Evolutionary conservation across 169 alveolate species (phyloP).

Genomic region (Cryptosporidium sp.): DNA sequence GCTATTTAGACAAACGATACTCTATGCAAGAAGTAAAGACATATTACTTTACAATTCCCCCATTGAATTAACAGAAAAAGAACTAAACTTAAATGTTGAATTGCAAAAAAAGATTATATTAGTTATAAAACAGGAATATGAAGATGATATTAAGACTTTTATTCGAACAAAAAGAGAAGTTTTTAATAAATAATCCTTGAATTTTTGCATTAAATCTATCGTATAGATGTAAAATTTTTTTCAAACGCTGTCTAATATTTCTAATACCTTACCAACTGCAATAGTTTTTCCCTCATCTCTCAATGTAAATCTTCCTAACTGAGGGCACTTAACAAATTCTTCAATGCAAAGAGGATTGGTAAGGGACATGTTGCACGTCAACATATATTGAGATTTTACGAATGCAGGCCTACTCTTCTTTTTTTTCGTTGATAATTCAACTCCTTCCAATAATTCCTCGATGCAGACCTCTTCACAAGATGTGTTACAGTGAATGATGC

Average conservation of each 20-base stretch:
- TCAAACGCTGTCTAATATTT: slow-evolving; percentile 78
- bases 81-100: not conserved
- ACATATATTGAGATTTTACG: slow-evolving; percentile 85
- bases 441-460: slow-evolving; percentile 82
- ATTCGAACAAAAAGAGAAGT: slow-evolving; percentile 43
- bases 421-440: slow-evolving; percentile 84
- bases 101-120: slow-evolving; percentile 4
- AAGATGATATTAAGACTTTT: slow-evolving; percentile 66
- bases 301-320: slow-evolving; percentile 95
- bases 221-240: not conserved
- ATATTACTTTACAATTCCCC: slow-evolving; percentile 21
- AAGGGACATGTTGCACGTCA: slow-evolving; percentile 78
- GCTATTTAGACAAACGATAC: slow-evolving; percentile 31
- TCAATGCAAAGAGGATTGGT: slow-evolving; percentile 92
- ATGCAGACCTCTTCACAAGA: slow-evolving; percentile 88
- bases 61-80: slow-evolving; percentile 4
- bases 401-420: slow-evolving; percentile 87
- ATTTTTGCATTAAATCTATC: not conserved
- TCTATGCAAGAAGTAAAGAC: slow-evolving; percentile 40
- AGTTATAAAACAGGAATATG: slow-evolving; percentile 33
- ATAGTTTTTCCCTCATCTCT: slow-evolving; percentile 95
- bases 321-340: slow-evolving; percentile 88
- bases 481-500: slow-evolving; percentile 91
- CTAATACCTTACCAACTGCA: slow-evolving; percentile 89
- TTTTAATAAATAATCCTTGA: not conserved